Evolutionary conservation across 805 yeast species (phyloP).

Genomic region (Candida boidinii): DNA sequence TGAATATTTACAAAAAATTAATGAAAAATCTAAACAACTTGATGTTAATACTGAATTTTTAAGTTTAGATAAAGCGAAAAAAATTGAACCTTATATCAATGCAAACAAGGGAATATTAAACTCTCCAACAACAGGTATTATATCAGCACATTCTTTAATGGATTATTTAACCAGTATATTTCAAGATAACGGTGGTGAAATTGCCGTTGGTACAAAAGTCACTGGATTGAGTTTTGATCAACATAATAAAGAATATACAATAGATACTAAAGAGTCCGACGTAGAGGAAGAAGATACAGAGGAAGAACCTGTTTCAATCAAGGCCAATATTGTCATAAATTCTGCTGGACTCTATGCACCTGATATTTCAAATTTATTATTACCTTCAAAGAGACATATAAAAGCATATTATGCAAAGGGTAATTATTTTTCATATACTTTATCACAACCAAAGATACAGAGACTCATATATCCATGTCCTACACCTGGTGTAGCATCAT

Average conservation of each 20-base stretch:
- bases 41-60: constrained; percentile 56
- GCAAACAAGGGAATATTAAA: constrained; percentile 55
- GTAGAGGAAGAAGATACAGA: constrained; percentile 19
- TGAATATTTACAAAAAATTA: constrained; percentile 47
- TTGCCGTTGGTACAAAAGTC: constrained; percentile 57
- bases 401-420: constrained; percentile 75
- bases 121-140: constrained; percentile 80
- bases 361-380: constrained; percentile 55
- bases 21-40: constrained; percentile 37
- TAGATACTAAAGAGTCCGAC: constrained; percentile 23
- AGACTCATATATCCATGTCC: constrained; percentile 75
- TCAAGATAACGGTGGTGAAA: constrained; percentile 53
- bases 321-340: constrained; percentile 56
- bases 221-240: constrained; percentile 25
- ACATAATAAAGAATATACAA: constrained; percentile 16
- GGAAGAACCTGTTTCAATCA: constrained; percentile 29
- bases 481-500: constrained; percentile 57
- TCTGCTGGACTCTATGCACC: constrained; percentile 78
- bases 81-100: constrained; percentile 55
- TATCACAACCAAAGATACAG: constrained; percentile 35
- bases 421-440: constrained; percentile 53
- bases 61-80: constrained; percentile 32
- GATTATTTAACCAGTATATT: constrained; percentile 45
- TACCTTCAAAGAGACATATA: constrained; percentile 54
- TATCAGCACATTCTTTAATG: constrained; percentile 74